phyloP scores from a whole-genome alignment of 768 basidiomycete species.

The Calocera viscosa region DNA sequence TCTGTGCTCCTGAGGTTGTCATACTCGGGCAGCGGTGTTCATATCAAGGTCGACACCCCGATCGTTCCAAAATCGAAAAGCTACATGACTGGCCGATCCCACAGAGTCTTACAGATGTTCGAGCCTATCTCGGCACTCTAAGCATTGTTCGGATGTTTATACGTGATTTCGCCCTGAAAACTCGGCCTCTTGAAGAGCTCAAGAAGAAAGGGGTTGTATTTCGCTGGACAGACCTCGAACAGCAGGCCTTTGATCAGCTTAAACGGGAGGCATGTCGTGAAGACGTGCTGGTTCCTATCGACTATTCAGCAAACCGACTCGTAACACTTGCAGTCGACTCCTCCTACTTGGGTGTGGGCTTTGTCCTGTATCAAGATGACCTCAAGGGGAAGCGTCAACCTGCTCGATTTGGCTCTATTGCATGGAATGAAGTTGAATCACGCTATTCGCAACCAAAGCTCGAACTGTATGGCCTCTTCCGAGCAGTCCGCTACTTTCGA shows the following conservation, averaged over 20 bases:
- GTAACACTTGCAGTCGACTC: background rate
- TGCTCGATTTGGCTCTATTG: slow-evolving; percentile 12
- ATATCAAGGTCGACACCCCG: slow-evolving; percentile 25
- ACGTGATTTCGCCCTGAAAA: slow-evolving; percentile 19
- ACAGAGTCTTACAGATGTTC: slow-evolving; percentile 18
- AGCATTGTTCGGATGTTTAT: slow-evolving; percentile 26
- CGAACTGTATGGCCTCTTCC: slow-evolving; percentile 20
- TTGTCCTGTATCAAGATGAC: background rate
- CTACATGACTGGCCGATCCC: slow-evolving; percentile 24
- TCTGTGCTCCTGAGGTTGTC: slow-evolving; percentile 15
- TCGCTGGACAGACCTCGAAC: slow-evolving; percentile 4
- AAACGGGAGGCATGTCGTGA: background rate
- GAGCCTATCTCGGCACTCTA: slow-evolving; percentile 25
- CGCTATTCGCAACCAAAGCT: slow-evolving; percentile 20
- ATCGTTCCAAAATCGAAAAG: slow-evolving; percentile 22
- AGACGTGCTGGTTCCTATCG: background rate
- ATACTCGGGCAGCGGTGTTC: slow-evolving; percentile 34
- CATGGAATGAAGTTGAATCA: slow-evolving; percentile 19
- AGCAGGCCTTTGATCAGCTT: slow-evolving; percentile 9
- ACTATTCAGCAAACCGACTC: background rate
- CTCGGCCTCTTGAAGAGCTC: slow-evolving; percentile 17
- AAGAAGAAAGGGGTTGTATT: slow-evolving; percentile 2
- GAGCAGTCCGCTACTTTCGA: slow-evolving; percentile 23
- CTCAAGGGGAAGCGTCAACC: background rate
- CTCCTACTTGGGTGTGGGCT: background rate